Evolutionary conservation across 805 yeast genomes (phyloP).

Genomic region (Nakazawaea ishiwadae): DNA sequence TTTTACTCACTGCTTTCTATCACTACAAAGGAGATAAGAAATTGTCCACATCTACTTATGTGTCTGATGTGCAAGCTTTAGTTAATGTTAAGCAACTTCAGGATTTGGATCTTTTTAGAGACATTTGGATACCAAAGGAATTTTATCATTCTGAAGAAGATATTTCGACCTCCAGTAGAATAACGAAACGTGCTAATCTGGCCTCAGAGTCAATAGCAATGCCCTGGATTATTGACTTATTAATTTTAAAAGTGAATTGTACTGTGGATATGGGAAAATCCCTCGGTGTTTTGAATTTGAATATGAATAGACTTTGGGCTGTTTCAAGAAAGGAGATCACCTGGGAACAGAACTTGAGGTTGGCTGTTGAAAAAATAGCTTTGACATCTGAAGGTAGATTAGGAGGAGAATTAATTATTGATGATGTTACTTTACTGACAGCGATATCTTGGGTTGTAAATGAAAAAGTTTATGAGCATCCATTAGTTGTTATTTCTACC

Average conservation of each 20-base stretch:
- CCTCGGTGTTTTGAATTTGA: slow-evolving; percentile 58
- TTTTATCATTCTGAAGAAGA: slow-evolving; percentile 17
- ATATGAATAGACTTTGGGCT: slow-evolving; percentile 60
- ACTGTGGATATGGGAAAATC: slow-evolving; percentile 80
- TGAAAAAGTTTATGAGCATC: slow-evolving; percentile 45
- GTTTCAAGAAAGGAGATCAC: slow-evolving; percentile 59
- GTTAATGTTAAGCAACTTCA: slow-evolving; percentile 82
- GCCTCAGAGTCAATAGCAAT: slow-evolving; percentile 61
- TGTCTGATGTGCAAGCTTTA: slow-evolving; percentile 55
- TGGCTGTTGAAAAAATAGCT: slow-evolving; percentile 49
- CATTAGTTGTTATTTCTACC: slow-evolving; percentile 59
- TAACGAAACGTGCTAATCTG: slow-evolving; percentile 45
- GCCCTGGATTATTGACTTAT: slow-evolving; percentile 68
- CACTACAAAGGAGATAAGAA: slow-evolving; percentile 36
- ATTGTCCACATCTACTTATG: slow-evolving; percentile 43
- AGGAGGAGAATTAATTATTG: slow-evolving; percentile 59
- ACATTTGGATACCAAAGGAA: slow-evolving; percentile 69
- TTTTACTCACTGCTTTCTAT: slow-evolving; percentile 45
- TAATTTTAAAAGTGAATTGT: slow-evolving; percentile 46
- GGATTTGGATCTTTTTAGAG: slow-evolving; percentile 76
- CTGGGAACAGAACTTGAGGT: slow-evolving; percentile 66
- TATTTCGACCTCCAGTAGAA: slow-evolving; percentile 23
- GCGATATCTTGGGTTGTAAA: slow-evolving; percentile 66
- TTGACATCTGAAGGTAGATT: slow-evolving; percentile 72
- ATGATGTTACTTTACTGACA: slow-evolving; percentile 50